Evolutionary conservation across 2,329 filamentous ascomycete genomes (phyloP).

Genomic region (Ascochyta koolunga): DNA sequence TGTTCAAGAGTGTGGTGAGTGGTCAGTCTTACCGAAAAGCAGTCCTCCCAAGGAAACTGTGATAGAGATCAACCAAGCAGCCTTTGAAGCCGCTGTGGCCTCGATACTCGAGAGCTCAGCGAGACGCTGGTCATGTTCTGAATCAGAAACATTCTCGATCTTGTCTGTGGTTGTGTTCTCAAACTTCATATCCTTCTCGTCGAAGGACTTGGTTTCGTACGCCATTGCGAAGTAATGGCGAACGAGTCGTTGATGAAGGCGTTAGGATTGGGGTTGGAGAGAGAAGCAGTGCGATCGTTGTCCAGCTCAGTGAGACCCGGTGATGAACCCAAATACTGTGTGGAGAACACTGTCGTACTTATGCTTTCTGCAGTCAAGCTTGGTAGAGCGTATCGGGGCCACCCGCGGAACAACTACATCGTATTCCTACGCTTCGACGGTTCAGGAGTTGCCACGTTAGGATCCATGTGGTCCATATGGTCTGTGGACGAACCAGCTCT

Average conservation of each 20-base stretch:
- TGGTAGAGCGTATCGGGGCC: neutral
- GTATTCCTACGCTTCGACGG: neutral
- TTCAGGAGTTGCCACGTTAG: constrained; percentile 11
- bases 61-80: constrained; percentile 38
- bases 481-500: neutral
- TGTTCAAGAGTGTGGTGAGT: neutral
- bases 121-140: constrained; percentile 26
- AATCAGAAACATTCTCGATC: constrained; percentile 31
- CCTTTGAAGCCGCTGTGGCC: constrained; percentile 34
- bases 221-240: neutral
- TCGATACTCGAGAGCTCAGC: constrained; percentile 35
- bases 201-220: constrained; percentile 11
- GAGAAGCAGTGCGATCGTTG: neutral
- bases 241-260: neutral
- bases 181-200: constrained; percentile 26
- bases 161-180: constrained; percentile 19
- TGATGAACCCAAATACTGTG: constrained; percentile 2
- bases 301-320: constrained; percentile 6
- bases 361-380: constrained; percentile 4
- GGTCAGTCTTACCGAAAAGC: constrained; percentile 29
- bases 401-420: neutral
- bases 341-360: constrained; percentile 15
- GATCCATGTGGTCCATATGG: neutral
- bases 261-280: neutral
- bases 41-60: constrained; percentile 38